Evolutionary conservation across 805 yeast genomes (phyloP), one percentile per base, ranked within the genome.

Genomic region (Peterozyma xylosa): DNA sequence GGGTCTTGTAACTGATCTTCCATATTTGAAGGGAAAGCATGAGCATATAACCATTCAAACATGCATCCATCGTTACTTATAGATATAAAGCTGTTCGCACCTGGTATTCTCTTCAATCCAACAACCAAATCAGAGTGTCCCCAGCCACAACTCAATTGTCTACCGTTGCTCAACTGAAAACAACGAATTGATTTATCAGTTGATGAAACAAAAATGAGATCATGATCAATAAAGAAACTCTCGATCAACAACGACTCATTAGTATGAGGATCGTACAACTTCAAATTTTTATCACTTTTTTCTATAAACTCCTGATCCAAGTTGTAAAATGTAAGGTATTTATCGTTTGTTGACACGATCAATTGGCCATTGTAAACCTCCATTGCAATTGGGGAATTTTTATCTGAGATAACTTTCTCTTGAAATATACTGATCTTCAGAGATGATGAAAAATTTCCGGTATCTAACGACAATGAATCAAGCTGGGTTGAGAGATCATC

Each of bases 151-250:
- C 75, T 67, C 9, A 78, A 37, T 9, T 68, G 68, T 41, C 62
- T 72, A 1, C 81, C 83, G 7, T 63, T 64, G 1, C 52, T 45
- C 48, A 68, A 72, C 29, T 67, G 66, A 53, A 73, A 79, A 2
- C 68, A 51, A 18, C 85, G 59, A 2, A 83, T 57, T 27, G 84
- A 73, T 54, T 78, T 80, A 55, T 82, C 89, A 0, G 76, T 57
- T 2, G 77, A 68, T 1, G 80, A 61, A 3, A 70, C 69, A 9
- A 68, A 60, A 2, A 76, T 53, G 13, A 59, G 47, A 7, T 58
- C 53, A 2, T 62, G 48, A 9, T 56, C 45, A 2, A 71, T 50
- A 9, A 62, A 58, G 21, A 76, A 61, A 41, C 67, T 64, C 47
- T 76, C 82, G 18, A 71, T 63, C 36, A 68, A 59, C 29, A 76